Conservation (phyloP, 2,329 filamentous ascomycete species). For the Trichothecium sympodiale region DNA sequence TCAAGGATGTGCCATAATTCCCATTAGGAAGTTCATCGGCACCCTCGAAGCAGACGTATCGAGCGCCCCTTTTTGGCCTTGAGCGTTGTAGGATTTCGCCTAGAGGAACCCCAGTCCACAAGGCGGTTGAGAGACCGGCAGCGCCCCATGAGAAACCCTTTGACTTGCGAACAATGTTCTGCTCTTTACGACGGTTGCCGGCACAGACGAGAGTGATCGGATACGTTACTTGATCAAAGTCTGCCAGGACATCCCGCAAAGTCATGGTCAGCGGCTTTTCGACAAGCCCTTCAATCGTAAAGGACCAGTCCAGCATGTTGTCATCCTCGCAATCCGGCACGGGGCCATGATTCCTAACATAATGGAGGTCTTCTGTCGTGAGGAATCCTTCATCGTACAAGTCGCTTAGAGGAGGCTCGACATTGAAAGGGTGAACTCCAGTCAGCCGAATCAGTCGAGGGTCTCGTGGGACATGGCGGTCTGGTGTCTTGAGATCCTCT, state of each 20-base stretch:
- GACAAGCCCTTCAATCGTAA: constrained; percentile 75
- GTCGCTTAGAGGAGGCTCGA: constrained; percentile 69
- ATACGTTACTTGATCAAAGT: constrained; percentile 73
- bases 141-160: constrained; percentile 94
- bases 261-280: constrained; percentile 63
- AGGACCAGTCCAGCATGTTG: constrained; percentile 68
- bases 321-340: constrained; percentile 67
- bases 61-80: constrained; percentile 56
- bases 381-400: constrained; percentile 75
- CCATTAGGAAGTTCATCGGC: constrained; percentile 83
- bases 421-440: constrained; percentile 84
- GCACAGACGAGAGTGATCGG: constrained; percentile 87
- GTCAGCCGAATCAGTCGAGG: constrained; percentile 75
- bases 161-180: constrained; percentile 80
- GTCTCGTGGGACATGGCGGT: constrained; percentile 71
- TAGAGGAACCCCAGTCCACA: constrained; percentile 78
- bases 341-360: constrained; percentile 80
- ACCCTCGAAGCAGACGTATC: constrained; percentile 84
- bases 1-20: constrained; percentile 78
- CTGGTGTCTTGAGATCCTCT: constrained; percentile 75
- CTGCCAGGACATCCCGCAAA: constrained; percentile 58
- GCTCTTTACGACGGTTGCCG: constrained; percentile 84
- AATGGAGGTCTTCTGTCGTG: constrained; percentile 79
- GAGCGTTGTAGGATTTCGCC: constrained; percentile 59
- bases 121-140: constrained; percentile 73